Evolutionary conservation across 768 basidiomycete species (phyloP).

Genomic region (Kwoniella bestiolae): DNA sequence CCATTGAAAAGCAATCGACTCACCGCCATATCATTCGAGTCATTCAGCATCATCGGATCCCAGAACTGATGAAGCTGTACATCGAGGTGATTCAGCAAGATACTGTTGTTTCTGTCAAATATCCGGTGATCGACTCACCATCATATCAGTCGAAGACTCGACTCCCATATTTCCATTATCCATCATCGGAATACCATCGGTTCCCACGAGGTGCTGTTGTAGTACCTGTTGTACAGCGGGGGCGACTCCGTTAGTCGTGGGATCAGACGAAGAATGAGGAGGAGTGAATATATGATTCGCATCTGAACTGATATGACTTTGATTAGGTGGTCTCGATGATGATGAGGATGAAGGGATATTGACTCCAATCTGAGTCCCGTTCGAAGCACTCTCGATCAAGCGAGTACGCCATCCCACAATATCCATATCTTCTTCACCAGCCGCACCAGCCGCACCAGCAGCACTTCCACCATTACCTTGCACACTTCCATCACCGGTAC

Average conservation of each 20-base stretch:
- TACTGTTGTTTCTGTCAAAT: no score
- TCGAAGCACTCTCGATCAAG: constrained; percentile 30
- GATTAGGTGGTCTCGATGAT: not conserved
- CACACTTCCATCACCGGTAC: not conserved
- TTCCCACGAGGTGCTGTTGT: constrained; percentile 24
- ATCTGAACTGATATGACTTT: not conserved
- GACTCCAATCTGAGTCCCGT: constrained; percentile 13
- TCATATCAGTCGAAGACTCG: constrained; percentile 22
- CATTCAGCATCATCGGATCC: constrained; percentile 29
- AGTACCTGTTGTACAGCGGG: constrained; percentile 25
- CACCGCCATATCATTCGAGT: constrained; percentile 18
- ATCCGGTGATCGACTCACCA: constrained; percentile 17
- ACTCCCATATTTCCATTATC: not conserved
- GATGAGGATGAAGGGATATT: constrained; percentile 12
- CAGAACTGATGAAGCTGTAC: constrained; percentile 29
- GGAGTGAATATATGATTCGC: not conserved
- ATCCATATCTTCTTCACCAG: constrained; percentile 21
- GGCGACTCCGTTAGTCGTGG: constrained; percentile 4
- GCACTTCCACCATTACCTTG: not conserved
- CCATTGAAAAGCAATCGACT: not conserved
- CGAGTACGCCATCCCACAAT: constrained; percentile 37
- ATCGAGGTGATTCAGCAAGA: not conserved
- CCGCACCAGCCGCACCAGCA: not conserved
- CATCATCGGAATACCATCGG: not conserved
- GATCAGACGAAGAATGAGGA: not conserved